Evolutionary conservation across 2,329 filamentous ascomycete species (phyloP).

Genomic region (Pseudomassariella vexata): DNA sequence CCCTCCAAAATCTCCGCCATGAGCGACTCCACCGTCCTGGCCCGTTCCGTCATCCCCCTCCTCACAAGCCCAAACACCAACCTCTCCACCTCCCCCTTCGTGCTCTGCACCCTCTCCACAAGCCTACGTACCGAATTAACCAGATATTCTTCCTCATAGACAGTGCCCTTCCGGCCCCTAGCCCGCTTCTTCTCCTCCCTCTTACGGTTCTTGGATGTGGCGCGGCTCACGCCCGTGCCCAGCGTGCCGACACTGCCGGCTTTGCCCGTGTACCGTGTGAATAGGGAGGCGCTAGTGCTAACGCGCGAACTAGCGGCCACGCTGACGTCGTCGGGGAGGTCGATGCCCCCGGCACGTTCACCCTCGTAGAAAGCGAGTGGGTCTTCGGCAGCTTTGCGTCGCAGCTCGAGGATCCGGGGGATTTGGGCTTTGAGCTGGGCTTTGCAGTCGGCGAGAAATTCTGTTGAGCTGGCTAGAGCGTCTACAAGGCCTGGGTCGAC

Average conservation of each 20-base stretch:
- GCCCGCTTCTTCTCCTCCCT: constrained; percentile 94
- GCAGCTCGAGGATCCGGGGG: constrained; percentile 76
- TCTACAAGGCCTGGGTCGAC: constrained; percentile 79
- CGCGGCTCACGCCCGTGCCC: constrained; percentile 67
- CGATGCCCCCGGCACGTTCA: constrained; percentile 55
- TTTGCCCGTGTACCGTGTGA: constrained; percentile 85
- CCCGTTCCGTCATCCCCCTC: constrained; percentile 82
- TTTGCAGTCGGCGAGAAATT: constrained; percentile 91
- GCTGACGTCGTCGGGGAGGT: constrained; percentile 88
- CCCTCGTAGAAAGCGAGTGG: constrained; percentile 87
- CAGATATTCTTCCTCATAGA: constrained; percentile 97
- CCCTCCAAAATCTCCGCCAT: constrained; percentile 68
- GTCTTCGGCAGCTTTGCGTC: constrained; percentile 74
- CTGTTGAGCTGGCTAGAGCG: constrained; percentile 74
- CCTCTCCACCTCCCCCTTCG: constrained; percentile 65
- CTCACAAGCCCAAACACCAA: constrained; percentile 74
- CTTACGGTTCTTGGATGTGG: constrained; percentile 80
- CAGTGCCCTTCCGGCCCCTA: constrained; percentile 88
- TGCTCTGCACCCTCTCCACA: constrained; percentile 72
- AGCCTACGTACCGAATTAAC: constrained; percentile 80
- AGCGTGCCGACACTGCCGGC: constrained; percentile 57
- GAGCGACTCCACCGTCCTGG: constrained; percentile 67
- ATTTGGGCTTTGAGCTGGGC: constrained; percentile 78
- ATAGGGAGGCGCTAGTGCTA: constrained; percentile 79
- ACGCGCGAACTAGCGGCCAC: constrained; percentile 76